These are phyloP conservation scores for Suhomyces taliae DNA, from an alignment of 1,139 yeast species.

Conservation along the genomic window DNA sequence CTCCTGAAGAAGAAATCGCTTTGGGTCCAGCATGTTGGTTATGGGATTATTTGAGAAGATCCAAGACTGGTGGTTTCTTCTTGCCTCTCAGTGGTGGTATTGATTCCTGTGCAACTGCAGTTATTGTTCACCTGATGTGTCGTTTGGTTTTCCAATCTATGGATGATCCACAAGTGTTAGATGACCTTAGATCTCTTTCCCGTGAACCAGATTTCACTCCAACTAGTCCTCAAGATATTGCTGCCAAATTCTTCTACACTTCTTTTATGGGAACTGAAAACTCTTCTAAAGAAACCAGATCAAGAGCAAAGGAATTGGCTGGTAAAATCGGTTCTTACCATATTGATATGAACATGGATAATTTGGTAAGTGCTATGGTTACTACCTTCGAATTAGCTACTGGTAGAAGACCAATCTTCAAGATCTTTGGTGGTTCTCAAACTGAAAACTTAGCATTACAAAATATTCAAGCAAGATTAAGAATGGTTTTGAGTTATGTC, in stretches of 20 bases:
- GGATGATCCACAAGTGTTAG: constrained; percentile 61
- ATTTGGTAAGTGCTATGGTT: constrained; percentile 71
- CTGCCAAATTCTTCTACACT: constrained; percentile 76
- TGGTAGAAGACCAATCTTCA: constrained; percentile 83
- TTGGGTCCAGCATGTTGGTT: constrained; percentile 99
- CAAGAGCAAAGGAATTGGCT: constrained; percentile 80
- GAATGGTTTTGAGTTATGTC: constrained; percentile 91
- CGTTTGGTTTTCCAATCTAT: constrained; percentile 72
- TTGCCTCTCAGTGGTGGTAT: constrained; percentile 96
- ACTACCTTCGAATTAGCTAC: constrained; percentile 83
- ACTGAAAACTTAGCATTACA: constrained; percentile 92
- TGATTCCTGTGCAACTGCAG: constrained; percentile 96
- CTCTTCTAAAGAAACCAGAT: constrained; percentile 83
- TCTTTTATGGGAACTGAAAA: constrained; percentile 95
- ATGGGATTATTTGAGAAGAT: constrained; percentile 95
- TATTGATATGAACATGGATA: constrained; percentile 88
- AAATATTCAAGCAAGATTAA: constrained; percentile 89
- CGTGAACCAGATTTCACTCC: constrained; percentile 64
- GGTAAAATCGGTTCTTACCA: constrained; percentile 82
- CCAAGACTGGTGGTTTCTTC: constrained; percentile 86
- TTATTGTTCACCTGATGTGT: constrained; percentile 93
- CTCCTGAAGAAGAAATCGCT: constrained; percentile 95
- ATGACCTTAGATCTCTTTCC: constrained; percentile 69
- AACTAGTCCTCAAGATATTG: constrained; percentile 69
- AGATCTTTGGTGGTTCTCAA: constrained; percentile 88